A percentile compares a stretch with the other conserved stretches of the same genome.
Conservation (phyloP, 2,329 filamentous ascomycete species). For the Talaromyces sp. region DNA sequence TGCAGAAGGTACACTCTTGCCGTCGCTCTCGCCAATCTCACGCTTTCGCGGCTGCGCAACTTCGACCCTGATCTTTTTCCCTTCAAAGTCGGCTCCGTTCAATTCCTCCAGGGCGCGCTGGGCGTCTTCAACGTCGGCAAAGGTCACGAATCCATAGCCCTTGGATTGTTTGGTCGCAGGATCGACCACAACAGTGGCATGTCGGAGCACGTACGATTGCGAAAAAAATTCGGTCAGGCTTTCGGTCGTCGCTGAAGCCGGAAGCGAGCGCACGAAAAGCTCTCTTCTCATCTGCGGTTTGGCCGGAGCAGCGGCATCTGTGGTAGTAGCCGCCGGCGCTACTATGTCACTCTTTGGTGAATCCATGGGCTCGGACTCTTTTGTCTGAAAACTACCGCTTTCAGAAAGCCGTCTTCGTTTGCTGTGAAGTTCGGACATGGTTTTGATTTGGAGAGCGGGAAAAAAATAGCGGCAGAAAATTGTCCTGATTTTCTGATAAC, state of each 20-base stretch:
- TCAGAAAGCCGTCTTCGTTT: slow-evolving; percentile 31
- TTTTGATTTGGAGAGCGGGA: slow-evolving; percentile 13
- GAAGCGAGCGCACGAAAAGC: slow-evolving; percentile 86
- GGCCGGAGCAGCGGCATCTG: slow-evolving; percentile 14
- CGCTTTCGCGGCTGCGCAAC: slow-evolving; percentile 80
- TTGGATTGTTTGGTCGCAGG: slow-evolving; percentile 78
- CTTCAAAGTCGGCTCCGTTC: slow-evolving; percentile 70
- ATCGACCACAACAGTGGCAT: slow-evolving; percentile 87
- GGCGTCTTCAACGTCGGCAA: slow-evolving; percentile 89
- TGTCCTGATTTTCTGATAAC: slow-evolving; percentile 5
- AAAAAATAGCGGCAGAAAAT: slow-evolving; percentile 31
- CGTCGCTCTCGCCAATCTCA: slow-evolving; percentile 49
- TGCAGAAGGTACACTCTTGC: slow-evolving; percentile 34
- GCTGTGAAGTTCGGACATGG: slow-evolving; percentile 28
- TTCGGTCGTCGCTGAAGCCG: slow-evolving; percentile 71
- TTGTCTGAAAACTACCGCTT: slow-evolving; percentile 17
- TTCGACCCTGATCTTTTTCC: slow-evolving; percentile 77
- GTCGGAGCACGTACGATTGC: slow-evolving; percentile 88
- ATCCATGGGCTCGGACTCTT: slow-evolving; percentile 14
- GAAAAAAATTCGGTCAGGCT: slow-evolving; percentile 85
- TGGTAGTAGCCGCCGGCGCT: slow-evolving; percentile 14
- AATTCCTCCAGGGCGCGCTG: slow-evolving; percentile 73
- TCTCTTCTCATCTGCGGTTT: slow-evolving; percentile 49
- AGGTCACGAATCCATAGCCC: slow-evolving; percentile 95
- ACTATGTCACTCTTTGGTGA: slow-evolving; percentile 12